Conservation (phyloP, 2,329 filamentous ascomycete species). For the Ophiocordyceps sinensis region DNA sequence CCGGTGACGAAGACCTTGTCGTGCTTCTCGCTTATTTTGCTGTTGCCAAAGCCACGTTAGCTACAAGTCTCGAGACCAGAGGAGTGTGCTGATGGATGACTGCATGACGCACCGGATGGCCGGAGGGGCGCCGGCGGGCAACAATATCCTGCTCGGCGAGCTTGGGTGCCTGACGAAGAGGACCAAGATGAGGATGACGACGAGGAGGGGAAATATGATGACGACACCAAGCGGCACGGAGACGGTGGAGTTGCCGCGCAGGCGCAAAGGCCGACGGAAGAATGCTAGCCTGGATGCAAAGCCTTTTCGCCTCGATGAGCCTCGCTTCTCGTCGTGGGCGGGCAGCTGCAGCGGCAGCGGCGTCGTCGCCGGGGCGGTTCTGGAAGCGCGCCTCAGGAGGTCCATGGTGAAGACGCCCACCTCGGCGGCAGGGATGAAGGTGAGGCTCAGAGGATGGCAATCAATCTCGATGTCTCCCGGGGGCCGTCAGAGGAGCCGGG, state of each 20-base stretch:
- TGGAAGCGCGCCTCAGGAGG: slow-evolving; percentile 40
- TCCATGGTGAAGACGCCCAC: slow-evolving; percentile 31
- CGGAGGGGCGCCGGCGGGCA: slow-evolving; percentile 78
- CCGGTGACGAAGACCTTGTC: slow-evolving; percentile 93
- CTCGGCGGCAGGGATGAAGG: slow-evolving; percentile 28
- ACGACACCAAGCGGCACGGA: slow-evolving; percentile 88
- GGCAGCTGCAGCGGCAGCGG: slow-evolving; percentile 30
- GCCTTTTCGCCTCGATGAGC: slow-evolving; percentile 21
- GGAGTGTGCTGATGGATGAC: background rate
- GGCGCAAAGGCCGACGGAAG: slow-evolving; percentile 70
- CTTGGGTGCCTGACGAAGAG: slow-evolving; percentile 81
- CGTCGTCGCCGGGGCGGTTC: slow-evolving; percentile 29
- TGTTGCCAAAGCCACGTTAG: slow-evolving; percentile 22
- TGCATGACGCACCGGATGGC: slow-evolving; percentile 59
- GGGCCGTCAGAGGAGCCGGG: slow-evolving; percentile 13
- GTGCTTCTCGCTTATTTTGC: slow-evolving; percentile 92
- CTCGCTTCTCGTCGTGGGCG: slow-evolving; percentile 33
- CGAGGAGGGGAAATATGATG: slow-evolving; percentile 80
- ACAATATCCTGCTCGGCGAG: slow-evolving; percentile 66
- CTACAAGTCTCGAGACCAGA: background rate
- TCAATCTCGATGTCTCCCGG: background rate
- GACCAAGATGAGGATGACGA: slow-evolving; percentile 79
- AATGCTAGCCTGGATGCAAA: slow-evolving; percentile 52
- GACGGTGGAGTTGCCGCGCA: slow-evolving; percentile 83
- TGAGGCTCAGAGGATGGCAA: background rate